phyloP scores from a whole-genome alignment of 305 asterid genomes.

The Rubia peregrina region DNA sequence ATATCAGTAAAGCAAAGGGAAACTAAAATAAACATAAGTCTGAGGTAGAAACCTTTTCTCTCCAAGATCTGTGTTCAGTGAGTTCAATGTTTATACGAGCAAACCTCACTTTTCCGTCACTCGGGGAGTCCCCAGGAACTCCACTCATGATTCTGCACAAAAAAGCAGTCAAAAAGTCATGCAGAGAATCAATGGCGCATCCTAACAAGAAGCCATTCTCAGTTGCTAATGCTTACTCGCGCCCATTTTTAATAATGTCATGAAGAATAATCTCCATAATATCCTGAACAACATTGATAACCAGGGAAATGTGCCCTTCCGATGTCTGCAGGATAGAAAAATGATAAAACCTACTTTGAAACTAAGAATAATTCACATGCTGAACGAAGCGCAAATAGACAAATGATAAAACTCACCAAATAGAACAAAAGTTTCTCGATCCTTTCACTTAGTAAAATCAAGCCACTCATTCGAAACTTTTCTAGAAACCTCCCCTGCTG shows the following conservation, averaged over 20 bases:
- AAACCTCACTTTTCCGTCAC: conserved; percentile 62
- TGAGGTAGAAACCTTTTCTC: conserved; percentile 70
- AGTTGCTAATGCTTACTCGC: conserved; percentile 41
- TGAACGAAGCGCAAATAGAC: conserved; percentile 7
- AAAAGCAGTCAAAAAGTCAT: conserved; percentile 10
- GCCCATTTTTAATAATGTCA: conserved; percentile 76
- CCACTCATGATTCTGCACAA: conserved; percentile 46
- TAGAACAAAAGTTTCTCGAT: conserved; percentile 61
- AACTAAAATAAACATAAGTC: conserved; percentile 17
- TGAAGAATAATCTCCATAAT: conserved; percentile 78
- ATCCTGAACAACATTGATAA: conserved; percentile 86
- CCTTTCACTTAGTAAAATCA: conserved; percentile 66
- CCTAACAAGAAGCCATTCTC: conserved; percentile 6
- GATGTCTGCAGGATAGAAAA: conserved; percentile 36
- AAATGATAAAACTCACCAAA: conserved; percentile 44
- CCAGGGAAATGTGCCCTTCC: conserved; percentile 43
- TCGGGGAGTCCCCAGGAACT: conserved; percentile 23
- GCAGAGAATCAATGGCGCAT: conserved; percentile 3
- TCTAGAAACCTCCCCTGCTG: conserved; percentile 38
- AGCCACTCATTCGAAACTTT: conserved; percentile 67
- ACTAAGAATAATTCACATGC: neutral
- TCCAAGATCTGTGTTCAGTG: conserved; percentile 52
- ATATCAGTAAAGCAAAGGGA: neutral
- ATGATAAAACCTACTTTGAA: neutral
- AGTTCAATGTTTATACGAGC: conserved; percentile 53